Percentiles rank a stretch among this genome's conserved stretches.
Conservation (phyloP, 139 green algal species). For the Desmodesmus armatus region DNA sequence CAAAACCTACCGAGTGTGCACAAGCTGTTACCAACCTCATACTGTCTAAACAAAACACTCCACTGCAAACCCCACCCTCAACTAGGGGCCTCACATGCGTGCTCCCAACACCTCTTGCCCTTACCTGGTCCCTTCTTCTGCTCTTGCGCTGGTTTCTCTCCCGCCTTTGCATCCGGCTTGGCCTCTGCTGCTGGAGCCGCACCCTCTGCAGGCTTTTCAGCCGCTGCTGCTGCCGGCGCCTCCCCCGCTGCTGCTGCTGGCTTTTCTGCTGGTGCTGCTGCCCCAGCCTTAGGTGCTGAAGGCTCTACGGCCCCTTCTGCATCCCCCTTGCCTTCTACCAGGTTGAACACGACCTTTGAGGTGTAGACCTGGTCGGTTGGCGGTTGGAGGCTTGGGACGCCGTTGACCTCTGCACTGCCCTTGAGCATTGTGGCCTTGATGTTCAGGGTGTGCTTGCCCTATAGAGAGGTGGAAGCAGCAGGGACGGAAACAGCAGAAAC, state of each 20-base stretch:
- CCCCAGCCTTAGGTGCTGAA: too few relatives aligned
- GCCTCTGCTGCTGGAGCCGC: not conserved
- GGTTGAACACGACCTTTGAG: constrained; percentile 6
- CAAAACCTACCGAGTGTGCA: too few relatives aligned
- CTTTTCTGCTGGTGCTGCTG: not conserved
- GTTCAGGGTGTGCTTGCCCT: constrained; percentile 33
- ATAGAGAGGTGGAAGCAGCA: not conserved
- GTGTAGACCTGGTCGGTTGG: constrained; percentile 14
- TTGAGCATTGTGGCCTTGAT: constrained; percentile 35
- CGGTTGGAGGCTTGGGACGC: constrained; percentile 20
- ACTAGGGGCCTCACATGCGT: too few relatives aligned
- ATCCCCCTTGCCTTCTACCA: constrained; percentile 11
- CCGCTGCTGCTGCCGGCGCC: not conserved
- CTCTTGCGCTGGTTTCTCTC: constrained; percentile 1
- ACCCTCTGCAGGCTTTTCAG: not conserved
- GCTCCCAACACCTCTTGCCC: too few relatives aligned
- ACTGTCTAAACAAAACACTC: too few relatives aligned
- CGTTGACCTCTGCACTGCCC: constrained; percentile 25
- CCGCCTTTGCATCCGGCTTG: not conserved
- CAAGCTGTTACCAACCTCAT: too few relatives aligned
- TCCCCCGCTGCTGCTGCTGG: not conserved
- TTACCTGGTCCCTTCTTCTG: too few relatives aligned
- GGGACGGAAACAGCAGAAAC: not conserved
- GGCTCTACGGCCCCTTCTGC: not conserved
- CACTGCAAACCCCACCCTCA: too few relatives aligned